phyloP scores from a whole-genome alignment of 352 stramenopile genomes.

The Globisporangium irregulare region DNA sequence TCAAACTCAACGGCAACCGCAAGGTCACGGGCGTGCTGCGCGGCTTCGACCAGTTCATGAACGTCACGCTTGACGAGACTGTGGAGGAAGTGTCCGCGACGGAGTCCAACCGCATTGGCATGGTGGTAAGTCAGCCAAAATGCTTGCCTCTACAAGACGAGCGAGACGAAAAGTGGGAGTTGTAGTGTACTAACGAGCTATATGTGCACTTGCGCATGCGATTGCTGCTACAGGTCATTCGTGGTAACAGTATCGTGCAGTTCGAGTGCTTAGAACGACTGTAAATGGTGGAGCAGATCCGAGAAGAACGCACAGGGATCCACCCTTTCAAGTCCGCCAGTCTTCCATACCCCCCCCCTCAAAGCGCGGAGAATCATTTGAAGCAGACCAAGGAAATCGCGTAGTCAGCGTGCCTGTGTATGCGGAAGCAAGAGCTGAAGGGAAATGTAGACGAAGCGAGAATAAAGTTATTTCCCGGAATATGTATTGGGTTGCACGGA shows the following conservation, averaged over 20 bases:
- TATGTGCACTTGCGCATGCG: neutral
- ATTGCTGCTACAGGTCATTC: slow-evolving; percentile 59
- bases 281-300: slow-evolving; percentile 25
- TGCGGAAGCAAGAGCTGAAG: neutral
- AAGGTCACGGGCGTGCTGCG: slow-evolving; percentile 92
- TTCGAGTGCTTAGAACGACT: slow-evolving; percentile 87
- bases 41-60: slow-evolving; percentile 97
- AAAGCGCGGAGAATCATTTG: neutral
- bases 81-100: slow-evolving; percentile 87
- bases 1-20: slow-evolving; percentile 95
- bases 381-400: neutral
- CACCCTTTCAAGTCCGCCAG: neutral
- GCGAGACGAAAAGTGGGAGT: neutral
- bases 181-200: neutral
- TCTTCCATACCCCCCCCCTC: neutral
- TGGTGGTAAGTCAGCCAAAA: slow-evolving; percentile 73
- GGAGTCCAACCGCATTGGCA: slow-evolving; percentile 89
- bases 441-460: neutral
- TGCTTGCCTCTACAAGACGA: neutral
- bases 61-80: slow-evolving; percentile 95
- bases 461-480: slow-evolving; percentile 12
- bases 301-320: neutral
- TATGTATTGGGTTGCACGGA: neutral
- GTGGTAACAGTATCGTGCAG: slow-evolving; percentile 89
- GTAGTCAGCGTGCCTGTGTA: neutral